Evolutionary conservation across 208 protist genomes (phyloP), one percentile per base, ranked within the genome.

Genomic region (Trypanosoma lewisi): DNA sequence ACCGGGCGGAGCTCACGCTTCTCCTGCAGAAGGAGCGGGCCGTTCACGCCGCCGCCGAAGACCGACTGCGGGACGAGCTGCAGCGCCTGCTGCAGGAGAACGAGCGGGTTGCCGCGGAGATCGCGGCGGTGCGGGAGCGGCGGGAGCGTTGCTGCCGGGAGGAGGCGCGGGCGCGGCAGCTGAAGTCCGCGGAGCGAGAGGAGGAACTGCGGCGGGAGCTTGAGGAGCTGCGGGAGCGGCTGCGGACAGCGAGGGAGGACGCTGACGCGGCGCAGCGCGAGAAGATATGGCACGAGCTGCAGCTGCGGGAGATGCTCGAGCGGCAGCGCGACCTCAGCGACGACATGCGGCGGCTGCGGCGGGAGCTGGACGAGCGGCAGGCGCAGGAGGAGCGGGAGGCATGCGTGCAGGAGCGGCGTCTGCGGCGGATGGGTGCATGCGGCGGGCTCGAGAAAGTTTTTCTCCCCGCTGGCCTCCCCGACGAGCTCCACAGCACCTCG

Each of bases 1-100:
- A 95, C 75, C 80, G 89, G 0, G 62, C 70, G 37, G 85, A 95
- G 36, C 68, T 95, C 23, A 85, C 75, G 17, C 77, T 79, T 33
- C 77, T 95, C 9, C 51, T 64, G 33, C 79, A 88, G 47, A 89
- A 82, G 62, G 83, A 91, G 63, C 83, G 77, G 4, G 83, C 82
- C 45, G 62, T 89, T 4, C 70, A 73, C n/a, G 50, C 61, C 9
- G 67, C 72, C 7, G 56, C 68, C 37, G 83, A 92, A 63, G 83
- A 91, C 23, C 53, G 48, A n/a, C 73, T 92, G 55, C 80, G 82
- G 1, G 42, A 31, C 16, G 68, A 85, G 59, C 31, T 78, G 4
- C 73, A 75, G 27, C 53, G 52, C n/a, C 27, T 70, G 17, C 56
- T 94, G n/a, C 48, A 76, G 44, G 72, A 75, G 25, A 63, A 74